These are phyloP conservation scores for Pleurozium schreberi DNA, from an alignment of 225 moss, liverwort and hornwort genomes.

Conservation along the genomic window DNA sequence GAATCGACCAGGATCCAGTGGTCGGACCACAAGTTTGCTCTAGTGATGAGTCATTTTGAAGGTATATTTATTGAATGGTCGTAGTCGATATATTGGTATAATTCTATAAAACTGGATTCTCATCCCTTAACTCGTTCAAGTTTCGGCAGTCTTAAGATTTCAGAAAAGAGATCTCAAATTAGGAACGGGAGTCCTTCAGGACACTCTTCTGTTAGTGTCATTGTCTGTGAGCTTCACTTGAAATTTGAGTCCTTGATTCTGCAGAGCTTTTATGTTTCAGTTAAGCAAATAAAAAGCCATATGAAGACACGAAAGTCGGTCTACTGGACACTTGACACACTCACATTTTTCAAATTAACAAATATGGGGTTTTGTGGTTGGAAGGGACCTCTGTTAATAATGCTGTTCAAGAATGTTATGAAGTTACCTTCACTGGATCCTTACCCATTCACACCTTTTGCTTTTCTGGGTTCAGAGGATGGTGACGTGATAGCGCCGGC, in stretches of 20 bases:
- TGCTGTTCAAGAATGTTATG: background rate
- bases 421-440: background rate
- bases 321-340: background rate
- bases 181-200: background rate
- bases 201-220: background rate
- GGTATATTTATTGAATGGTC: background rate
- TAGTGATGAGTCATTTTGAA: background rate
- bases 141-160: background rate
- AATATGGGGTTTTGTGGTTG: background rate
- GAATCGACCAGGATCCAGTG: background rate
- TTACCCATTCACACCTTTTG: background rate
- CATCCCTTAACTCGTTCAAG: background rate
- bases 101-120: background rate
- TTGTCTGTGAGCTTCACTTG: background rate
- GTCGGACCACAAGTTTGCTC: background rate
- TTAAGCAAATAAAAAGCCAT: background rate
- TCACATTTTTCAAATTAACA: background rate
- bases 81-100: too few relatives aligned
- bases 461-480: constrained; percentile 5
- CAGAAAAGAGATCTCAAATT: background rate
- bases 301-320: background rate
- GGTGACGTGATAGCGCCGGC: constrained; percentile 3
- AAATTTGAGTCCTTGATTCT: background rate
- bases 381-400: background rate
- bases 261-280: background rate